Evolutionary conservation across 306 rosid species (phyloP), one percentile per base, ranked within the genome.

Genomic region (Adenanthera pavonina): DNA sequence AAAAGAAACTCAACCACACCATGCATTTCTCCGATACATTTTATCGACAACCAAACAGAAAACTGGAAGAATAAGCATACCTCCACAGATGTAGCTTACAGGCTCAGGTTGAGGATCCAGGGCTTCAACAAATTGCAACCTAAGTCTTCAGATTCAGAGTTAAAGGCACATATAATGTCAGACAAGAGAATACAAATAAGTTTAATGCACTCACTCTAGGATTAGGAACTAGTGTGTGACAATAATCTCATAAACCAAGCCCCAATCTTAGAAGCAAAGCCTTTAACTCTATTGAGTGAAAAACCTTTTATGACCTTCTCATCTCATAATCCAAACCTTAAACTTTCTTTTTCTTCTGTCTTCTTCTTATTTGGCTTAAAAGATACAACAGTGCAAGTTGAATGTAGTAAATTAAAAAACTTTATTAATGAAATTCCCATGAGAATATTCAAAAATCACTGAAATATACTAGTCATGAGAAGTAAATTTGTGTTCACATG

Each of bases 31-130:
- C 43, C 69, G 4, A 13, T 25, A 13, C 2, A 68, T 4, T 52
- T 17, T 47, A 61, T 69, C 15, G 30, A 13, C 34, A 49, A 35
- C 2, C 56, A 75, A 51, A 64, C 20, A 10, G 36, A 43, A 64
- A 16, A 54, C 41, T 3, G 4, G 12, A n/a, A 13, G 7, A 2
- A 70, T 4, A 8, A 49, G 60, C 69, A 64, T 67, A 89, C 94
- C 92, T 86, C 94, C 94, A 77, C 94, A 91, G 56, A 89, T 80
- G 81, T 91, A 91, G 72, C 85, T 89, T 6, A 89, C 94, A 3
- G 91, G 91, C 40, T 91, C 94, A 12, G 91, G 94, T 77, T 80
- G 94, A 76, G 94, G 89, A 89, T 91, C 94, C 94, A 91, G 89
- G 74, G 64, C 48, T 52, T 48, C 20, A 38, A 38, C 64, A 2